phyloP scores from a whole-genome alignment of 331 rosid genomes.

The Ulmus americana region DNA sequence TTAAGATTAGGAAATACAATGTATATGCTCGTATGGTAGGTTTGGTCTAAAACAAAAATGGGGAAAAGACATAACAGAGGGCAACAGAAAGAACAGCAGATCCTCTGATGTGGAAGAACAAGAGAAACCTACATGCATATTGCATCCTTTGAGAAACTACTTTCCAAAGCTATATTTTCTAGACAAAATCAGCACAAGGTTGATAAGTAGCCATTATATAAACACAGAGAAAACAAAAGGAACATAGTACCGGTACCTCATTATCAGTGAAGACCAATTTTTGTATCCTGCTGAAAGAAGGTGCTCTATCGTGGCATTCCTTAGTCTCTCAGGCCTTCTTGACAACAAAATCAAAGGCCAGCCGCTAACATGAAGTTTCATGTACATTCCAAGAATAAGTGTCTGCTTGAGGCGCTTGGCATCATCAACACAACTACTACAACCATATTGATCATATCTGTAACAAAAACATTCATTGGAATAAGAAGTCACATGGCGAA shows the following conservation, averaged over 20 bases:
- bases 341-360: conserved; percentile 68
- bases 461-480: conserved; percentile 8
- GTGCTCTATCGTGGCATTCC: conserved; percentile 37
- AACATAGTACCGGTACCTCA: conserved; percentile 54
- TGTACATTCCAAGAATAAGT: conserved; percentile 37
- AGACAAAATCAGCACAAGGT: neutral
- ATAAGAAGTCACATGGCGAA: conserved; percentile 9
- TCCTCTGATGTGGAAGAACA: no score
- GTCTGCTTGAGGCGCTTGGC: conserved; percentile 44
- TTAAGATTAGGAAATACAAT: no score
- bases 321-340: conserved; percentile 40
- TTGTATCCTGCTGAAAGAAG: conserved; percentile 56
- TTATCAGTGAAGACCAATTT: conserved; percentile 55
- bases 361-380: conserved; percentile 47
- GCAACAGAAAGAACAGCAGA: no score
- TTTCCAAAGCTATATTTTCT: neutral
- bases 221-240: neutral
- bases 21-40: no score
- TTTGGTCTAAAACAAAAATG: no score
- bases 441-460: conserved; percentile 36
- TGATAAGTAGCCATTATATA: neutral
- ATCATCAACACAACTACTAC: conserved; percentile 38
- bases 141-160: no score
- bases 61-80: no score
- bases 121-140: no score